Evolutionary conservation across 139 green algal species (phyloP).

Genomic region (Choricystis sp.): DNA sequence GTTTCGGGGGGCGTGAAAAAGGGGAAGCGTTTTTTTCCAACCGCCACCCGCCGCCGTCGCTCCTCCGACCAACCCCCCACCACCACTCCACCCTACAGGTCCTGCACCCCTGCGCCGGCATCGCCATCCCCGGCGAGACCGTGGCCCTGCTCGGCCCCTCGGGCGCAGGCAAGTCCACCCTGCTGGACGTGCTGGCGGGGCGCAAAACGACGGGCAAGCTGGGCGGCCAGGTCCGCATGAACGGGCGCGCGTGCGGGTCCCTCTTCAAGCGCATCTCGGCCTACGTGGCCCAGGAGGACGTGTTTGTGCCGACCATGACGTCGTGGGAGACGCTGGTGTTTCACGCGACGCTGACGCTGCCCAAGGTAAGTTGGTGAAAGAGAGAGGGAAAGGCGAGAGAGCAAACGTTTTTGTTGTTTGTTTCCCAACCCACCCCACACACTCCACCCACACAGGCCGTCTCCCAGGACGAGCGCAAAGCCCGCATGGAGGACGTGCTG

Average conservation of each 20-base stretch:
- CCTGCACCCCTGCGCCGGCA: background rate
- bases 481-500: background rate
- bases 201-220: conserved; percentile 29
- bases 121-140: background rate
- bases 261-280: conserved; percentile 34
- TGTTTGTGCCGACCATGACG: background rate
- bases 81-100: too few relatives aligned
- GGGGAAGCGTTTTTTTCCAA: too few relatives aligned
- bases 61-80: too few relatives aligned
- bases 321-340: background rate
- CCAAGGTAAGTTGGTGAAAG: too few relatives aligned
- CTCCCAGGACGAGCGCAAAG: background rate
- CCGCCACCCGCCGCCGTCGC: too few relatives aligned
- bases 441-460: too few relatives aligned
- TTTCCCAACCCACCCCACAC: too few relatives aligned
- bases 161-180: conserved; percentile 22
- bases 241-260: conserved; percentile 33
- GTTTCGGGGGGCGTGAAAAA: too few relatives aligned
- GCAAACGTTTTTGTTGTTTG: too few relatives aligned
- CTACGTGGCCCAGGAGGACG: conserved; percentile 20
- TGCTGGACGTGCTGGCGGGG: conserved; percentile 22
- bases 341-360: background rate
- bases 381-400: too few relatives aligned
- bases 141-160: conserved; percentile 26
- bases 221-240: conserved; percentile 38